Base-by-base conservation (phyloP, 495 filamentous ascomycete species). In the Penicillium tannophilum region DNA sequence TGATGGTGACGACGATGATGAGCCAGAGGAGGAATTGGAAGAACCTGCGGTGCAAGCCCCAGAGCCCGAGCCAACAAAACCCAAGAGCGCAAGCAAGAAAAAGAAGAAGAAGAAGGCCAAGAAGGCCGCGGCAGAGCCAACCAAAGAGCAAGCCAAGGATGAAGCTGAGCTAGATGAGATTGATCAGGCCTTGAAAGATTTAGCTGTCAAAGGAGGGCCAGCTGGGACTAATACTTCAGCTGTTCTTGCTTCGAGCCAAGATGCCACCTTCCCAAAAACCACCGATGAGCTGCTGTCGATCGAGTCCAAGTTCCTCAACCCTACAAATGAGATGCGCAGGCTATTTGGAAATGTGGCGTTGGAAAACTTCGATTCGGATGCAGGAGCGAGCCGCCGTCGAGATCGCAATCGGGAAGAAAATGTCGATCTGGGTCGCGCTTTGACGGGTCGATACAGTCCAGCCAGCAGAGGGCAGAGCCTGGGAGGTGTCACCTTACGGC, bases 321-420 rank as follows among this genome's bases (percentile, higher is more conserved):
- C 89, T 14, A 80, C 84, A 6, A 95, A 96, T 63, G 94, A 99
- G 73, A 97, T 99, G 92, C 88, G 90, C 43, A 86, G 85, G 59
- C 74, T 99, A 3, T 99, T 99, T 73, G 94, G 94, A 0, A 87
- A 87, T 55, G 84, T 88, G 28, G 89, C 89, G 10, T 75, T 94
- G 54, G 84, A 90, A 46, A 81, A 82, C 17, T 84, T 85, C 16
- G 77, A 83, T 28, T 73, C 80, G 26, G 77, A 80, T 52, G 69
- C 80, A 46, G 80, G 86, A 24, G 65, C 82, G 56, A 74, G 76
- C 23, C 79, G 82, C 48, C 73, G 82, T 54, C 72, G 83, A 47
- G 79, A 81, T 61, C 69, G 85, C 62, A 79, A 76, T 47, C 46
- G 46, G 26, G 78, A 76, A 54, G 74, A 85, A 57, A 79, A 81